phyloP scores from a whole-genome alignment of 768 basidiomycete genomes.

The Sporobolomyces phaffii region DNA sequence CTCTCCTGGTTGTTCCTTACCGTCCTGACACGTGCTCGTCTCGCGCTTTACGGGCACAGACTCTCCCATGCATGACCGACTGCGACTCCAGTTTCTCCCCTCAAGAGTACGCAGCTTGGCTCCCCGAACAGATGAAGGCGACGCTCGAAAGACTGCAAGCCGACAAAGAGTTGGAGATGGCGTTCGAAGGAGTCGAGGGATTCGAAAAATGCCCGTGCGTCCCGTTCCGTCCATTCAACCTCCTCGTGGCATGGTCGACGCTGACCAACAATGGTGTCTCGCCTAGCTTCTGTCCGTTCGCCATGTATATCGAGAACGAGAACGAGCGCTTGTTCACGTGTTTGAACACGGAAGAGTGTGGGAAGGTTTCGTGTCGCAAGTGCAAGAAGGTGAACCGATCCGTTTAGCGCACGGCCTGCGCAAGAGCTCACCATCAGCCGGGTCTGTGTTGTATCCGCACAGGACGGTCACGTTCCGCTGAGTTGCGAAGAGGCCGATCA shows the following conservation, averaged over 20 bases:
- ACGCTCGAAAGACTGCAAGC: constrained; percentile 30
- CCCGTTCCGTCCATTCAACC: neutral
- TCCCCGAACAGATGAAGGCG: constrained; percentile 13
- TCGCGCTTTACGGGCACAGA: neutral
- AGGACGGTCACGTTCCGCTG: constrained; percentile 47
- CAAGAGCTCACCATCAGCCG: neutral
- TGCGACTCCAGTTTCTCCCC: constrained; percentile 29
- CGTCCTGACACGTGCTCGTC: neutral
- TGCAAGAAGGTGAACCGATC: constrained; percentile 34
- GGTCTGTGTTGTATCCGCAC: too few relatives aligned
- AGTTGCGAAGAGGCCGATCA: constrained; percentile 45
- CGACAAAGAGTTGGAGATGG: constrained; percentile 31
- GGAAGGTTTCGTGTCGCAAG: constrained; percentile 32
- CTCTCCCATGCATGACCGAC: constrained; percentile 38
- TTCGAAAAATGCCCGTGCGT: constrained; percentile 33
- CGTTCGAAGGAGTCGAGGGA: constrained; percentile 32
- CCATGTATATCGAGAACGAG: constrained; percentile 33
- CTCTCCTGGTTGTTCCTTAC: neutral
- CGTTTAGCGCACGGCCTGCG: neutral
- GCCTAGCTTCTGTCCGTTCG: constrained; percentile 37
- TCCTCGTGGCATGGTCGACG: too few relatives aligned
- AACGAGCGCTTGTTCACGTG: constrained; percentile 38
- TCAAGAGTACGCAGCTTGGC: neutral
- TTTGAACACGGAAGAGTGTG: constrained; percentile 30
- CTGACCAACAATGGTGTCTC: too few relatives aligned